A percentile compares a stretch with the other conserved stretches of the same genome.
phyloP scores from a whole-genome alignment of 345 rosid species.

The Hibiscus syriacus region DNA sequence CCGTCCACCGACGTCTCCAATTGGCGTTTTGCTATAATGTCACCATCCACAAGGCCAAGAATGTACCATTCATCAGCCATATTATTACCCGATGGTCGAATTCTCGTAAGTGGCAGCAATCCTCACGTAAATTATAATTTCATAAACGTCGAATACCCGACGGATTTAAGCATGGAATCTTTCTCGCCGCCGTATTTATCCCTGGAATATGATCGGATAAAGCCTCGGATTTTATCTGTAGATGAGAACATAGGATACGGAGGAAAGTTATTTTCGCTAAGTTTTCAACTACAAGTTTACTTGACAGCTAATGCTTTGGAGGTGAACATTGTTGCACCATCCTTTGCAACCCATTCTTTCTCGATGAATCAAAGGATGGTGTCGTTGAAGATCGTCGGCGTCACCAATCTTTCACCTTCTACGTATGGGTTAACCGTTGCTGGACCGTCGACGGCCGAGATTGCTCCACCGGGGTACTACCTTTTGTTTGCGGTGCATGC shows the following conservation, averaged over 20 bases:
- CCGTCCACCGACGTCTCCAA: slow-evolving; percentile 5
- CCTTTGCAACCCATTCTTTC: slow-evolving; percentile 68
- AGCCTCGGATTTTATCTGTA: slow-evolving; percentile 35
- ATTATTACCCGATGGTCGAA: slow-evolving; percentile 54
- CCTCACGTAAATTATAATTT: slow-evolving; percentile 64
- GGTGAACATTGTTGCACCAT: slow-evolving; percentile 53
- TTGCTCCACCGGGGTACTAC: slow-evolving; percentile 78
- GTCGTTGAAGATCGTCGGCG: slow-evolving; percentile 27
- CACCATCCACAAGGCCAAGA: slow-evolving; percentile 41
- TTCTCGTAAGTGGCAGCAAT: slow-evolving; percentile 76
- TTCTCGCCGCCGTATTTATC: slow-evolving; percentile 62
- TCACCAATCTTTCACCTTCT: not conserved
- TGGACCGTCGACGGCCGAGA: slow-evolving; percentile 45
- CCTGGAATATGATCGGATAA: slow-evolving; percentile 14
- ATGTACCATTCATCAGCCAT: slow-evolving; percentile 78
- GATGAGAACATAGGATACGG: slow-evolving; percentile 26
- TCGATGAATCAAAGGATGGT: slow-evolving; percentile 88
- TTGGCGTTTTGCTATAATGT: slow-evolving; percentile 44
- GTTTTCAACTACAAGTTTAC: slow-evolving; percentile 27
- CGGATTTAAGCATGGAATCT: slow-evolving; percentile 73
- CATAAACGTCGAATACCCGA: slow-evolving; percentile 51
- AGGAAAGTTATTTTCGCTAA: slow-evolving; percentile 14
- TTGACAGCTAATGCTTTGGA: slow-evolving; percentile 24
- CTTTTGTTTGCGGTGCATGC: slow-evolving; percentile 63
- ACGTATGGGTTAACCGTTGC: slow-evolving; percentile 14